Conservation (phyloP, 192 early-diverging fungal species). For the Pilobolus umbonatus region DNA sequence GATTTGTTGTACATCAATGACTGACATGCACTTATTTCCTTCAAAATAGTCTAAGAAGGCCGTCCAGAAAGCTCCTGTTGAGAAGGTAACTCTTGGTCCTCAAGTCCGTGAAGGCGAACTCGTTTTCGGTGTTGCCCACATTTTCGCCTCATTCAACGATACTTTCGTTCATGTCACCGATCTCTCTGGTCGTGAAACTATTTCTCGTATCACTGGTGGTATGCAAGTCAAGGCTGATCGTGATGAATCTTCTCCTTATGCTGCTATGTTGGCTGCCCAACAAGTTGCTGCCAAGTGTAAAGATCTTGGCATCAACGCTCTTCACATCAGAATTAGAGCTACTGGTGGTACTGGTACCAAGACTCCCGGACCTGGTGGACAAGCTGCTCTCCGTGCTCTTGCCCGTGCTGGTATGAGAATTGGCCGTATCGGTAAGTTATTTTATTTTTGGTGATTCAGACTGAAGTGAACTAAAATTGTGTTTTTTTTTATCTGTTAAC, state of each 20-base stretch:
- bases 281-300: conserved; percentile 98
- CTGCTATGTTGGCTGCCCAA: conserved; percentile 99
- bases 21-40: neutral
- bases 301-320: conserved; percentile 98
- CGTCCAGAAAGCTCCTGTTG: conserved; percentile 69
- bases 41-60: conserved; percentile 28
- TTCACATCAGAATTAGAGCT: conserved; percentile 99
- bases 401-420: conserved; percentile 99
- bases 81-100: conserved; percentile 93
- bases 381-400: conserved; percentile 96
- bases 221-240: conserved; percentile 99
- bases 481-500: conserved; percentile 27
- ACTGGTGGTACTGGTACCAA: conserved; percentile 99
- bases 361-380: conserved; percentile 97
- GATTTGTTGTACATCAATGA: no score
- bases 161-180: conserved; percentile 99
- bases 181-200: conserved; percentile 99
- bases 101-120: conserved; percentile 96
- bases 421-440: conserved; percentile 83
- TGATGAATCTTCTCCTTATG: conserved; percentile 99
- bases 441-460: neutral
- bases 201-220: conserved; percentile 97
- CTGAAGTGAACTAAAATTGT: conserved; percentile 17
- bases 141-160: conserved; percentile 99
- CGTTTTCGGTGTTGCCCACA: conserved; percentile 99